Evolutionary conservation across 2,329 filamentous ascomycete species (phyloP).

Genomic region (Talaromyces marneffei): DNA sequence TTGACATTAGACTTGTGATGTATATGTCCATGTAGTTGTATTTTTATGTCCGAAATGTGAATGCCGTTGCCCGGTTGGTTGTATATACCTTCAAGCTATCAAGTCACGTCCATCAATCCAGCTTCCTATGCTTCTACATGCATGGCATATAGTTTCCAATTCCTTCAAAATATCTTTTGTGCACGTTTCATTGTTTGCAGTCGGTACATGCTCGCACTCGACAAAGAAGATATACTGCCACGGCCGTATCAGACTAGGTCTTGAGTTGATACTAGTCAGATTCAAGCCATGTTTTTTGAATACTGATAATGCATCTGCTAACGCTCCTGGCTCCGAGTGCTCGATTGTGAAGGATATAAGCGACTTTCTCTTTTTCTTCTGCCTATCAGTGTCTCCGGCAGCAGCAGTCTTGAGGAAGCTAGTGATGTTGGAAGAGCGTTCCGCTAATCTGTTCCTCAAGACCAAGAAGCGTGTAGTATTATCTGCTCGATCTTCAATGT

Average conservation of each 20-base stretch:
- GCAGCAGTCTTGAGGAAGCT: constrained; percentile 17
- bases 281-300: constrained; percentile 71
- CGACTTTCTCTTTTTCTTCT: constrained; percentile 51
- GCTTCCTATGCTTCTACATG: constrained; percentile 36
- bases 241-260: constrained; percentile 66
- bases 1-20: background rate
- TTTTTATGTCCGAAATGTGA: background rate
- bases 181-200: constrained; percentile 26
- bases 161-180: constrained; percentile 27
- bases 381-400: background rate
- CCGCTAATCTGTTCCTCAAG: constrained; percentile 31
- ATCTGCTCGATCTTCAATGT: constrained; percentile 43
- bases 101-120: constrained; percentile 31
- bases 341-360: constrained; percentile 78
- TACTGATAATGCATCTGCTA: constrained; percentile 72
- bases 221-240: constrained; percentile 97
- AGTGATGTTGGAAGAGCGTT: constrained; percentile 20
- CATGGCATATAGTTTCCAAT: constrained; percentile 33
- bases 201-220: constrained; percentile 60
- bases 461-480: constrained; percentile 47
- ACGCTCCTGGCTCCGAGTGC: constrained; percentile 69
- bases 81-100: background rate
- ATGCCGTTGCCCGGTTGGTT: background rate
- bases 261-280: constrained; percentile 81
- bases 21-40: background rate